These are phyloP conservation scores for Colletotrichum filicis DNA, from an alignment of 2,329 filamentous ascomycete species.

Conservation along the genomic window DNA sequence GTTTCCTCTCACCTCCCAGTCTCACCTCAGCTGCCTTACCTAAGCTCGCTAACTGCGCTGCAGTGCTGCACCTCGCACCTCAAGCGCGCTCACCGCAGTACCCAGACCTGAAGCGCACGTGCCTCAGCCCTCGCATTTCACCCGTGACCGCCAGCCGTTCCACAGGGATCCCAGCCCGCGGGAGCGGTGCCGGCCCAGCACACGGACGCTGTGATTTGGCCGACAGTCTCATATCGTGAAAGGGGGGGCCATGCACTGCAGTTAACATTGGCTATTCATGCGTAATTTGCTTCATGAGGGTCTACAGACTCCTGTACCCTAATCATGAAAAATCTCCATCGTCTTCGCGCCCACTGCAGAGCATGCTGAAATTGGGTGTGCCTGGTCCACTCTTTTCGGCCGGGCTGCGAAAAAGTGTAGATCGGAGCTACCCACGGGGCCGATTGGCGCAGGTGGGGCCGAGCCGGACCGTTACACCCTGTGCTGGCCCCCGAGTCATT, in stretches of 20 bases:
- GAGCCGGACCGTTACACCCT: background rate
- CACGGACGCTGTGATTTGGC: slow-evolving; percentile 18
- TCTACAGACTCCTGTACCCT: background rate
- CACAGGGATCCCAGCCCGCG: slow-evolving; percentile 1
- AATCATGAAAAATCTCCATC: background rate
- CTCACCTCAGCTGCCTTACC: background rate
- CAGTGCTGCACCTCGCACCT: background rate
- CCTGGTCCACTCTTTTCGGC: background rate
- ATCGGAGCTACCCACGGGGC: background rate
- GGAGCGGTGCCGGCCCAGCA: background rate
- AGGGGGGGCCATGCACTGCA: background rate
- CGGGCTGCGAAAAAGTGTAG: background rate
- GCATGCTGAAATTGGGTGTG: background rate
- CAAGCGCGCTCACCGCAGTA: slow-evolving; percentile 4
- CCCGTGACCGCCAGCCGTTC: background rate
- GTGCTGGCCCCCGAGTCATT: background rate
- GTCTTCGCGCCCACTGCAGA: background rate
- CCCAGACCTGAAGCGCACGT: slow-evolving; percentile 5
- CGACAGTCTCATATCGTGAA: slow-evolving; percentile 14
- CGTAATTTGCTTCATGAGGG: background rate
- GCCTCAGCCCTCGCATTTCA: slow-evolving; percentile 15
- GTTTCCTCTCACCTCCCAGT: background rate
- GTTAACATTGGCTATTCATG: background rate
- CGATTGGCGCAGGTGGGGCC: slow-evolving; percentile 18
- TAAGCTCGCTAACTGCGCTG: background rate